These are phyloP conservation scores for Tylopilus felleus DNA, from an alignment of 768 basidiomycete genomes.

Conservation along the genomic window DNA sequence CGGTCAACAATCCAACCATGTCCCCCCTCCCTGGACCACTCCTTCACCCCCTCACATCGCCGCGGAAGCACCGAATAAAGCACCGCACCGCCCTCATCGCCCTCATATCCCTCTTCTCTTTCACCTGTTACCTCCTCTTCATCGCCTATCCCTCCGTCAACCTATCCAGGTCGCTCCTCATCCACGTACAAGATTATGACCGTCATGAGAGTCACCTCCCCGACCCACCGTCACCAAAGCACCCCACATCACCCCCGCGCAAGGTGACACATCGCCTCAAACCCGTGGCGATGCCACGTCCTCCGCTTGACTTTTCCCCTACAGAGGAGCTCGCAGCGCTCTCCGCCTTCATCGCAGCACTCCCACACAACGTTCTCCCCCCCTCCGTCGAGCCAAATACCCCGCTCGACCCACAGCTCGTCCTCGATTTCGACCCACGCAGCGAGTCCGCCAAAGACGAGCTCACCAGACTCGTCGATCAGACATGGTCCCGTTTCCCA, in stretches of 20 bases:
- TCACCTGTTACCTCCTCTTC: constrained; percentile 57
- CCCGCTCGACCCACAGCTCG: constrained; percentile 75
- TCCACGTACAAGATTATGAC: constrained; percentile 14
- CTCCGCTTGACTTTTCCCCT: constrained; percentile 46
- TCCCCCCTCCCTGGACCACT: constrained; percentile 32
- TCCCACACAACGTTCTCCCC: constrained; percentile 76
- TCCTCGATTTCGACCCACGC: constrained; percentile 82
- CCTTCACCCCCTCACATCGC: constrained; percentile 19
- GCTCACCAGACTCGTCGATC: constrained; percentile 52
- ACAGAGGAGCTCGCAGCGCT: constrained; percentile 72
- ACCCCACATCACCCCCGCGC: constrained; percentile 16
- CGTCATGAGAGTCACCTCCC: constrained; percentile 26
- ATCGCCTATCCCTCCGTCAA: constrained; percentile 42
- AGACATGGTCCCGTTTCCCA: constrained; percentile 72
- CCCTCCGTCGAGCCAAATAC: constrained; percentile 54
- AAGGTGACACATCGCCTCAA: constrained; percentile 8
- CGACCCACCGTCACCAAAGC: not conserved
- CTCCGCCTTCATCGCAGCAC: constrained; percentile 66
- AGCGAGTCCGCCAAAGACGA: constrained; percentile 58
- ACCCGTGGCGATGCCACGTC: constrained; percentile 21
- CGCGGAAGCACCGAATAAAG: constrained; percentile 38
- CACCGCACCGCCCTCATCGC: constrained; percentile 54
- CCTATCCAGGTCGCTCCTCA: constrained; percentile 35
- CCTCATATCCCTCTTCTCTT: constrained; percentile 46
- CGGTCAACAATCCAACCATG: constrained; percentile 2